Percentiles rank a stretch among this genome's conserved stretches.
phyloP scores from a whole-genome alignment of 768 basidiomycete species.

The Psilocybe azurescens region DNA sequence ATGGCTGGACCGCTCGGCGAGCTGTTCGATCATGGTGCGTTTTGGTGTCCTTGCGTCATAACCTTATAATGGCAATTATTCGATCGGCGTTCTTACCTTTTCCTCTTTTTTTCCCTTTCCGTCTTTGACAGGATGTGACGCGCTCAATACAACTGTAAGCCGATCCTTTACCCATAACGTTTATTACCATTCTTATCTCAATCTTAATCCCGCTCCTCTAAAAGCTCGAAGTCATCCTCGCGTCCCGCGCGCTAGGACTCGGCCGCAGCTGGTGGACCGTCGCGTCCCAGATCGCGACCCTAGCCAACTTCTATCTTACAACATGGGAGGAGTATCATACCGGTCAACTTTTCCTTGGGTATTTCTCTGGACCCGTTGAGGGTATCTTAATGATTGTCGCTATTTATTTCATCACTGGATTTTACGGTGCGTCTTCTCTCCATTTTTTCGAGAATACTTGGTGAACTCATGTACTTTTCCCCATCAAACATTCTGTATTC shows the following conservation, averaged over 20 bases:
- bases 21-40: conserved; percentile 95
- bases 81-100: no score
- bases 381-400: conserved; percentile 87
- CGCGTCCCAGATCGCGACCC: conserved; percentile 76
- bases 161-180: not conserved
- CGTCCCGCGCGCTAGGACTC: conserved; percentile 84
- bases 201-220: no score
- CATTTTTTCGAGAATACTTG: not conserved
- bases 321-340: conserved; percentile 93
- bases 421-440: conserved; percentile 57
- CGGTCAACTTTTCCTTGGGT: conserved; percentile 88
- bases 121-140: conserved; percentile 72
- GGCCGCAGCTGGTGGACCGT: conserved; percentile 98
- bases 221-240: conserved; percentile 87
- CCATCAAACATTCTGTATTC: no score
- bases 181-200: no score
- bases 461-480: not conserved
- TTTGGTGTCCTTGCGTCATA: not conserved
- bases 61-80: no score
- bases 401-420: conserved; percentile 80
- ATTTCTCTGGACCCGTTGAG: conserved; percentile 96
- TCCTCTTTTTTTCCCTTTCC: not conserved
- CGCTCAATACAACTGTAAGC: conserved; percentile 89
- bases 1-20: conserved; percentile 99
- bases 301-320: conserved; percentile 82